Percentiles rank a stretch among this genome's conserved stretches.
phyloP scores from a whole-genome alignment of 106 monocot species.

The Chionographis japonica region DNA sequence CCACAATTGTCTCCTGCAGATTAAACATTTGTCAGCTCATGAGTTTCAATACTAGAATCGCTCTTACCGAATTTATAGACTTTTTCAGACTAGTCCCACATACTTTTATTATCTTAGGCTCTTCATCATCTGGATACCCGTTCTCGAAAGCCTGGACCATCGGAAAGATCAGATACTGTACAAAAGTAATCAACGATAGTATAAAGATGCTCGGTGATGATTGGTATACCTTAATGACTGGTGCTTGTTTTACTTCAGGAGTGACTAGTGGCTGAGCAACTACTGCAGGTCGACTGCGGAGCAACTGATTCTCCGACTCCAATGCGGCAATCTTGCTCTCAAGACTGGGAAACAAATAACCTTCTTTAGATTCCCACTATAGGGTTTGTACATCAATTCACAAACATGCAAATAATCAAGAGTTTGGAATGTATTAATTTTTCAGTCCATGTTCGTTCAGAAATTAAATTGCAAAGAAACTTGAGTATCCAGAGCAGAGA shows the following conservation, averaged over 20 bases:
- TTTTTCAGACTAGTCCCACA: not conserved
- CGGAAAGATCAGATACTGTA: not conserved
- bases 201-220: too few species aligned
- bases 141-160: conserved; percentile 47
- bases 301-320: conserved; percentile 73
- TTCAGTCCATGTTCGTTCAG: too few species aligned
- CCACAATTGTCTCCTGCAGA: conserved; percentile 37
- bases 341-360: conserved; percentile 29
- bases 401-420: not conserved
- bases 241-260: conserved; percentile 17
- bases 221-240: conserved; percentile 25
- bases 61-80: not conserved
- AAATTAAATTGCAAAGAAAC: too few species aligned
- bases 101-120: conserved; percentile 37
- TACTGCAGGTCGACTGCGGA: conserved; percentile 36
- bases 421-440: too few species aligned
- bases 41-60: not conserved
- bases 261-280: conserved; percentile 22
- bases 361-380: not conserved
- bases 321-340: conserved; percentile 57
- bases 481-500: not conserved
- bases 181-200: conserved; percentile 2
- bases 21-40: not conserved
- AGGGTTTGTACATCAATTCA: not conserved
- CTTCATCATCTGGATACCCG: conserved; percentile 33